Evolutionary conservation across 1,284 basidiomycete genomes (phyloP).

Genomic region (Boletus austroedulis): DNA sequence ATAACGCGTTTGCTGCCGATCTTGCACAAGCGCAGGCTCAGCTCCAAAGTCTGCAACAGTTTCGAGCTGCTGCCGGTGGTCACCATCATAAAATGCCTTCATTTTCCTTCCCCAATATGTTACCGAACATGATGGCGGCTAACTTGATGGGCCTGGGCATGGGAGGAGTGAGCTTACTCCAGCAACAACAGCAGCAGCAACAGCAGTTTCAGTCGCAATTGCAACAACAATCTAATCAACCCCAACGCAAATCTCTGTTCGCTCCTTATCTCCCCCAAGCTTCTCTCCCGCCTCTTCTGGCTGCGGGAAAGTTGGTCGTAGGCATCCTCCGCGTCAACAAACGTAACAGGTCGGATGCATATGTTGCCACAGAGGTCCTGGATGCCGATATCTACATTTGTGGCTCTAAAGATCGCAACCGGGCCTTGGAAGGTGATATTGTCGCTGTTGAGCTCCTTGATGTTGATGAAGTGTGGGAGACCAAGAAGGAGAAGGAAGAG

Average conservation of each 20-base stretch:
- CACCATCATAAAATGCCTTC: constrained; percentile 97
- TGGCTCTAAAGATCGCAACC: constrained; percentile 98
- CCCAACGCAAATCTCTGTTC: constrained; percentile 97
- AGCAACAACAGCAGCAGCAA: constrained; percentile 81
- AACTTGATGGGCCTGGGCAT: constrained; percentile 90
- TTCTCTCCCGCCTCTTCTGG: constrained; percentile 92
- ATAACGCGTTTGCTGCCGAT: constrained; percentile 68
- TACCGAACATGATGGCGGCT: constrained; percentile 92
- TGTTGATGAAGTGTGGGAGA: constrained; percentile 97
- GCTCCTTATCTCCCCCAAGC: constrained; percentile 99
- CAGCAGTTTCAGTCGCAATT: constrained; percentile 82
- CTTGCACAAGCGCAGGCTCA: constrained; percentile 96
- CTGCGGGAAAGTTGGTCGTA: constrained; percentile 98
- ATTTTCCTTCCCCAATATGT: constrained; percentile 96
- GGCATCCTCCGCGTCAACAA: constrained; percentile 98
- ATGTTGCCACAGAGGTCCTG: constrained; percentile 98
- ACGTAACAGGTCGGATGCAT: constrained; percentile 97
- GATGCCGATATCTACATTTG: constrained; percentile 99
- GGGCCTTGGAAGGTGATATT: constrained; percentile 97
- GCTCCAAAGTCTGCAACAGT: constrained; percentile 93
- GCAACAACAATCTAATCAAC: constrained; percentile 84
- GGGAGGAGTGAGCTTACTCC: constrained; percentile 73
- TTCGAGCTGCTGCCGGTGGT: constrained; percentile 91
- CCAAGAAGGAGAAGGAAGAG: constrained; percentile 99
- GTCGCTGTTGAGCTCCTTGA: constrained; percentile 98